Percentiles rank a stretch among this genome's conserved stretches.
Evolutionary conservation across 371 early-diverging fungal genomes (phyloP).

Genomic region (Actinomucor elegans): DNA sequence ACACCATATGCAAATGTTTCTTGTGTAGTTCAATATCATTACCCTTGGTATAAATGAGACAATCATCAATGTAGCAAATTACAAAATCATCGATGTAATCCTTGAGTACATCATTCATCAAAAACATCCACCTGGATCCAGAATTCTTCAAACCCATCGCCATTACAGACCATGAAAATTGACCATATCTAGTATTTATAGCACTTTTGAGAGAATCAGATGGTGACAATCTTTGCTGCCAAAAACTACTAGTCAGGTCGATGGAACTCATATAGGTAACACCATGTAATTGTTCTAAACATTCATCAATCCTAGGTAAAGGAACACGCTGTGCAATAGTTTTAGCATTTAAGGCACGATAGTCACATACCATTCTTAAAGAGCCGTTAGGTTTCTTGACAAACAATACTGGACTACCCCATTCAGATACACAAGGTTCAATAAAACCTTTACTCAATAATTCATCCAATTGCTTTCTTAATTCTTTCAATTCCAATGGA

Average conservation of each 20-base stretch:
- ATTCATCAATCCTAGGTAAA: not conserved
- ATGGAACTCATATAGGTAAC: conserved; percentile 16
- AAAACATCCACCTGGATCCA: conserved; percentile 42
- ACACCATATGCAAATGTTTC: conserved; percentile 33
- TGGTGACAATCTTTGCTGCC: conserved; percentile 24
- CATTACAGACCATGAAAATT: conserved; percentile 46
- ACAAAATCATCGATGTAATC: conserved; percentile 36
- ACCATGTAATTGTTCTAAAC: not conserved
- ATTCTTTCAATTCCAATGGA: not conserved
- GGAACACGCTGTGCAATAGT: conserved; percentile 19
- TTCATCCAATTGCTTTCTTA: conserved; percentile 24
- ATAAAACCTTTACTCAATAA: conserved; percentile 38
- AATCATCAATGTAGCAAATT: conserved; percentile 48
- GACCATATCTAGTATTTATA: conserved; percentile 20
- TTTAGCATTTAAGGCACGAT: conserved; percentile 46
- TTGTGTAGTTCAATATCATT: conserved; percentile 43
- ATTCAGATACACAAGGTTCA: conserved; percentile 38
- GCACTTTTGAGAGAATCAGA: conserved; percentile 5
- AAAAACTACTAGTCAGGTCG: conserved; percentile 37
- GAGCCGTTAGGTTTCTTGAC: conserved; percentile 53
- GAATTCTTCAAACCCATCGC: conserved; percentile 54
- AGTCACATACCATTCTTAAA: conserved; percentile 44
- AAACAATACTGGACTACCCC: conserved; percentile 52
- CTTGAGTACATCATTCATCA: conserved; percentile 37
- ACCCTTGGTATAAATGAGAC: conserved; percentile 41